phyloP scores from a whole-genome alignment of 1,139 yeast species.

The Spathaspora sp. region DNA sequence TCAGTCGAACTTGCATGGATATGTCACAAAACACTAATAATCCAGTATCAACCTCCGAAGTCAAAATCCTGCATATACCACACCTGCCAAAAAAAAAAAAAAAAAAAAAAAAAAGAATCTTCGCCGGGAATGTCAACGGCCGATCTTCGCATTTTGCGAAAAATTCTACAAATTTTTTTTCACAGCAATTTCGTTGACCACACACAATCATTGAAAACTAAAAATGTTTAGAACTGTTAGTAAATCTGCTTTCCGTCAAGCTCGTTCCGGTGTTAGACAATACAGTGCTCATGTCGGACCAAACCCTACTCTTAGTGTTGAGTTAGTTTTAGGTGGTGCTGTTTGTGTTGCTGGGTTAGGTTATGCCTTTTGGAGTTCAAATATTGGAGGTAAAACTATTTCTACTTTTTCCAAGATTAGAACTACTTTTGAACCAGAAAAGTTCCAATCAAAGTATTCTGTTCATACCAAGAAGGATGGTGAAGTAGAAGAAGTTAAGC shows the following conservation, averaged over 20 bases:
- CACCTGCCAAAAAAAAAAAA: too few relatives aligned
- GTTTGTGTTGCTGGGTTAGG: neutral
- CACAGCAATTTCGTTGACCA: neutral
- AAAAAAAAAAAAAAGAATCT: too few relatives aligned
- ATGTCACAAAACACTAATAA: too few relatives aligned
- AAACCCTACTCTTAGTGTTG: neutral
- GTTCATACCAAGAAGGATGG: neutral
- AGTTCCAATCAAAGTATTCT: neutral
- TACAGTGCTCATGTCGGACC: neutral
- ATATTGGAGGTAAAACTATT: neutral
- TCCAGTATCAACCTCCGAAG: too few relatives aligned
- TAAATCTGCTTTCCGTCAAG: neutral
- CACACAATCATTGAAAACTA: neutral
- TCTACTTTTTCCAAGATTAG: neutral
- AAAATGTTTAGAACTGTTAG: neutral
- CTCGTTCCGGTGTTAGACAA: neutral
- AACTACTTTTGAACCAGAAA: neutral
- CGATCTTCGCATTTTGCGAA: neutral
- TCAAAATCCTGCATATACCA: too few relatives aligned
- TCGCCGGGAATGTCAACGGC: too few relatives aligned
- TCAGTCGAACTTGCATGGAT: too few relatives aligned
- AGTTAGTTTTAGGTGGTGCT: neutral
- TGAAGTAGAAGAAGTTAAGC: too few relatives aligned
- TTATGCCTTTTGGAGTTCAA: neutral
- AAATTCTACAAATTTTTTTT: neutral